Conservation (phyloP, 371 early-diverging fungal genomes). For the Mucor sp. region DNA sequence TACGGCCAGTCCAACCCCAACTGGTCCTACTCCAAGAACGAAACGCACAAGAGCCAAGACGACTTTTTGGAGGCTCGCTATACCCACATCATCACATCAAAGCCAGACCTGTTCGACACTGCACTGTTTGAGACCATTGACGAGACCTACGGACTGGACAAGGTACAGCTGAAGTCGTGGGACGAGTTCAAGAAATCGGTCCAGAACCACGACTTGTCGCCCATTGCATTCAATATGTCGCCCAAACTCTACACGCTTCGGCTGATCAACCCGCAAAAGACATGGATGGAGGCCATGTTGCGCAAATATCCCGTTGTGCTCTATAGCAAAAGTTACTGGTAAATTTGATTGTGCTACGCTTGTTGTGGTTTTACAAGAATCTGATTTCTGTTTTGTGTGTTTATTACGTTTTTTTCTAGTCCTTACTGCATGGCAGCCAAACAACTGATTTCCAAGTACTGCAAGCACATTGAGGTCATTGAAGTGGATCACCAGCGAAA, state of each 20-base stretch:
- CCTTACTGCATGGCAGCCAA: conserved; percentile 61
- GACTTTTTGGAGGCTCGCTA: conserved; percentile 62
- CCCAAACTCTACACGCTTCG: conserved; percentile 40
- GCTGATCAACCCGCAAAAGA: conserved; percentile 29
- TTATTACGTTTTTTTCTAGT: conserved; percentile 16
- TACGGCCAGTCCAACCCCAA: conserved; percentile 58
- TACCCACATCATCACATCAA: conserved; percentile 67
- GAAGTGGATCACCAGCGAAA: conserved; percentile 45
- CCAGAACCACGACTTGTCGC: conserved; percentile 4
- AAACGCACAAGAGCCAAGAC: conserved; percentile 43
- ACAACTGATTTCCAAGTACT: conserved; percentile 44
- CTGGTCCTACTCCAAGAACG: conserved; percentile 73
- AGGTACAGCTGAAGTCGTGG: conserved; percentile 18
- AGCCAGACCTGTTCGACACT: conserved; percentile 43
- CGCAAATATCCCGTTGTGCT: conserved; percentile 53
- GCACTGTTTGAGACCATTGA: conserved; percentile 46
- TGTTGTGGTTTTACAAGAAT: not conserved
- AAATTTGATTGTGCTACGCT: conserved; percentile 7
- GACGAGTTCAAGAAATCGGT: conserved; percentile 11
- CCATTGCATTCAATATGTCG: conserved; percentile 19
- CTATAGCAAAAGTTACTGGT: conserved; percentile 68
- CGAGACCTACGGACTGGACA: conserved; percentile 32
- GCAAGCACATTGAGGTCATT: conserved; percentile 32
- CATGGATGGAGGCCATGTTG: conserved; percentile 45
- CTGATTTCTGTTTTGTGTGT: not conserved